Evolutionary conservation across 805 yeast genomes (phyloP).

Genomic region (Hanseniaspora singularis): DNA sequence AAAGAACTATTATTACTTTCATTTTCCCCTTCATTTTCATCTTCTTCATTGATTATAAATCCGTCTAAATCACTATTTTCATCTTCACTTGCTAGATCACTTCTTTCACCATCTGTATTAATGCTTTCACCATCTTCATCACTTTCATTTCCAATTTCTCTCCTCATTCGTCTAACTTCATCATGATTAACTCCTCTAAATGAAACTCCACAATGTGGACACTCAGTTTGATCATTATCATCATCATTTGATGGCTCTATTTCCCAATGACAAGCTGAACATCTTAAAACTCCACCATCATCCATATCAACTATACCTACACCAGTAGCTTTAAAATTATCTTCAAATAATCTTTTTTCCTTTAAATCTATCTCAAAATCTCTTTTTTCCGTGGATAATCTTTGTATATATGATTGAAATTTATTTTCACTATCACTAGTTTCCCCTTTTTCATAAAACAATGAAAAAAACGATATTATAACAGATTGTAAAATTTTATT

Average conservation of each 20-base stretch:
- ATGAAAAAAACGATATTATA: conserved; percentile 31
- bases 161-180: not conserved
- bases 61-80: conserved; percentile 15
- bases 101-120: conserved; percentile 11
- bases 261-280: conserved; percentile 73
- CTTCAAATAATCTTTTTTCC: conserved; percentile 35
- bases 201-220: conserved; percentile 55
- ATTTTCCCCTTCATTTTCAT: conserved; percentile 6
- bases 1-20: conserved; percentile 1
- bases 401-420: conserved; percentile 1
- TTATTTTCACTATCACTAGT: conserved; percentile 25
- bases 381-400: conserved; percentile 15
- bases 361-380: conserved; percentile 34
- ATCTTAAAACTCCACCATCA: conserved; percentile 62
- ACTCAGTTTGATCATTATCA: conserved; percentile 40
- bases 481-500: conserved; percentile 41
- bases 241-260: conserved; percentile 25
- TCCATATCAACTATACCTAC: conserved; percentile 42
- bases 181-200: conserved; percentile 29
- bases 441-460: conserved; percentile 19
- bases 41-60: conserved; percentile 13
- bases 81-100: conserved; percentile 3
- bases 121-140: conserved; percentile 16
- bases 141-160: conserved; percentile 11
- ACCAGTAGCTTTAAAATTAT: conserved; percentile 38